Evolutionary conservation across 345 rosid genomes (phyloP), one percentile per base, ranked within the genome.

Genomic region (Physaria fendleri): DNA sequence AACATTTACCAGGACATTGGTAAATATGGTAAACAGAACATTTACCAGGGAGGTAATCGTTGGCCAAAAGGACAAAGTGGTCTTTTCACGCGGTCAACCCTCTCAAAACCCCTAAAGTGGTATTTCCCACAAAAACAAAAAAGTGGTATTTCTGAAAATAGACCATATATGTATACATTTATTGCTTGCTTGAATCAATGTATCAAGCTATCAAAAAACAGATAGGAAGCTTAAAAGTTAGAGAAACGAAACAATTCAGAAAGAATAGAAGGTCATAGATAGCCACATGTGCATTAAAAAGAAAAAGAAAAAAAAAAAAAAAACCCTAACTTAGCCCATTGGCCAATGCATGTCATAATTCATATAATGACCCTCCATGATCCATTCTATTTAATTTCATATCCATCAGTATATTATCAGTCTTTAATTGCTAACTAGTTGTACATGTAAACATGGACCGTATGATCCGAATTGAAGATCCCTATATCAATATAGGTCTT

Each of bases 291-390:
- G 69, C 48, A 8, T n/a, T n/a, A n/a, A n/a, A n/a, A n/a, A n/a
- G n/a, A n/a, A n/a, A n/a, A n/a, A n/a, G n/a, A n/a, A n/a, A n/a
- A n/a, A n/a, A n/a, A n/a, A 1, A 2, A 20, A 7, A 42, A 49
- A 39, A 57, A 34, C 60, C 60, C 47, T 49, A 63, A 56, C 47
- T 65, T 48, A n/a, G 41, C 53, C 65, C 64, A 63, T 14, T 45
- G 68, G 50, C 63, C 47, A 45, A 34, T 54, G 73, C 68, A 69
- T 69, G 58, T 37, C 56, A 62, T 38, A 69, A 69, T 69, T 69
- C 62, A 53, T 28, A 59, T 49, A 17, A 32, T 59, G 28, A 40
- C 25, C 42, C 4, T 34, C 45, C 47, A 53, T 24, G 27, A 45
- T 65, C 14, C 57, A 66, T 66, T 25, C 2, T 24, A 21, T 35